Conservation (phyloP, 768 basidiomycete species). For the Tricholomella constricta region DNA sequence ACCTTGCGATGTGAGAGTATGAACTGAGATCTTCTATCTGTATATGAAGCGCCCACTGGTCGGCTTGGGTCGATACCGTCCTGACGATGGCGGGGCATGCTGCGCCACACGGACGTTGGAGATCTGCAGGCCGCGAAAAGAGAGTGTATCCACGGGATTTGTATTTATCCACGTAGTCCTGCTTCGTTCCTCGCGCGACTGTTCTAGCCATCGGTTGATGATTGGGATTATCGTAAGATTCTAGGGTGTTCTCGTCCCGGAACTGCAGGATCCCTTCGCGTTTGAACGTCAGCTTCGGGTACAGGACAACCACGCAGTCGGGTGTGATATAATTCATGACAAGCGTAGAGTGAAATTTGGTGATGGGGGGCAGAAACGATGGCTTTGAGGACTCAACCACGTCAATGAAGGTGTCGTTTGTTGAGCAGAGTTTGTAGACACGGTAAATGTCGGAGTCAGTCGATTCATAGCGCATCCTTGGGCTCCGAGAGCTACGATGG, state of each 20-base stretch:
- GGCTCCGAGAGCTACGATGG: neutral
- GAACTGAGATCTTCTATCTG: neutral
- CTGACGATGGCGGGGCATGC: conserved; percentile 10
- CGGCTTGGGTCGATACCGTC: neutral
- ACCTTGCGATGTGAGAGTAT: neutral
- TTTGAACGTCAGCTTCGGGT: conserved; percentile 10
- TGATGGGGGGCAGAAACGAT: conserved; percentile 13
- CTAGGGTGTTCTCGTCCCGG: neutral
- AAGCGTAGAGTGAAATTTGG: conserved; percentile 16
- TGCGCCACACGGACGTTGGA: conserved; percentile 11
- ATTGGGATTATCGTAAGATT: conserved; percentile 9
- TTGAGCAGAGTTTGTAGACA: conserved; percentile 12
- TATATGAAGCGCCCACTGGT: conserved; percentile 7
- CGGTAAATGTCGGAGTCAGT: conserved; percentile 11
- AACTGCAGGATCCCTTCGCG: conserved; percentile 12
- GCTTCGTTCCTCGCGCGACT: neutral
- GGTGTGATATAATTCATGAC: conserved; percentile 18
- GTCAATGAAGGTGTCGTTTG: conserved; percentile 6
- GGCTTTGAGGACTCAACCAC: conserved; percentile 13
- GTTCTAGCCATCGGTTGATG: neutral
- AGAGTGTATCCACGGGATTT: conserved; percentile 12
- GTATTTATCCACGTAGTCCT: conserved; percentile 13
- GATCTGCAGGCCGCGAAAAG: conserved; percentile 6
- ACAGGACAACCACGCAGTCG: conserved; percentile 6
- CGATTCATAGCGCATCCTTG: conserved; percentile 2